Base-by-base conservation (phyloP, 2,329 filamentous ascomycete species). In the Colletotrichum liriopes region DNA sequence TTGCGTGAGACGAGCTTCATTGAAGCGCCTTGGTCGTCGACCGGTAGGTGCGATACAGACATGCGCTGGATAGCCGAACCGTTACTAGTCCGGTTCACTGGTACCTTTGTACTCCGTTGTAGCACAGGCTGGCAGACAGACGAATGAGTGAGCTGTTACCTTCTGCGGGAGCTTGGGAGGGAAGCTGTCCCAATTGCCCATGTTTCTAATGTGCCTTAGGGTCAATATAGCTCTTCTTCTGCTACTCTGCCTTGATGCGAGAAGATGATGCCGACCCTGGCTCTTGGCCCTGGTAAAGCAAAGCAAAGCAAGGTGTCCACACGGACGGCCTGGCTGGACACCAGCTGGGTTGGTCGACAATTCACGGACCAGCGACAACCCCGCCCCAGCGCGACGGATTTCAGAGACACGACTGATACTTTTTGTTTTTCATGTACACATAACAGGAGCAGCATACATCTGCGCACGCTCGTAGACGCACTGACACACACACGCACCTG, bases 11-110 rank as follows among this genome's bases (percentile, higher is more conserved):
- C 23, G 12, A 26, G 9, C 1, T 49, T 49, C n/a, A 23, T 9
- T 26, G 20, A 49, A 20, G 23, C n/a, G 12, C 23, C n/a, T 49
- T 23, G n/a, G n/a, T 26, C 23, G 55, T 37, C 35, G 35, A 59
- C 7, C 37, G 41, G 37, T 14, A 9, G 23, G 39, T n/a, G 16
- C 14, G 55, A 41, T 43, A 43, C 37, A 20, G 39, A 20, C 37
- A 32, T 59, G 41, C 14, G 55, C 39, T 14, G 26, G 37, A n/a
- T 43, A 43, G 37, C 52, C 32, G 52, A 56, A 56, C 32, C 52
- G 20, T n/a, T 37, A 56, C 52, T 56, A 37, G 52, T 29, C 11
- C 16, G 41, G 12, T 14, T 43, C 14, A 37, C 35, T 37, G 35
- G 35, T 37, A 11, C 35, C 35, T 1, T 37, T 37, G 35, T 37